A percentile compares a stretch with the other conserved stretches of the same genome.
Evolutionary conservation across 2,329 filamentous ascomycete species (phyloP).

Genomic region (Ceratocystis eucalypticola): DNA sequence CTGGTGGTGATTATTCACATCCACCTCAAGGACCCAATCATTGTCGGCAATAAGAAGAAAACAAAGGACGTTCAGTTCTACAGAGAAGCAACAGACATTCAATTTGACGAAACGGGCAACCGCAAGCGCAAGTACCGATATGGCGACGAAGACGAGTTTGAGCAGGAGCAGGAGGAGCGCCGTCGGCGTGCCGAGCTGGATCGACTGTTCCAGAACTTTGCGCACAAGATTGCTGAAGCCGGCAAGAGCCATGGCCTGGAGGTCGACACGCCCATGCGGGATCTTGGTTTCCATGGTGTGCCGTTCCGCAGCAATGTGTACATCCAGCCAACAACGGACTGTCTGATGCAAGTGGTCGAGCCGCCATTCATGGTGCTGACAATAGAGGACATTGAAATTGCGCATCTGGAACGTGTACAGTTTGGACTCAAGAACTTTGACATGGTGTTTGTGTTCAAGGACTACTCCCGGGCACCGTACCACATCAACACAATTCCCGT

Average conservation of each 20-base stretch:
- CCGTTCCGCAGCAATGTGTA: constrained; percentile 91
- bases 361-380: constrained; percentile 94
- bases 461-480: constrained; percentile 77
- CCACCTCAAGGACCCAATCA: constrained; percentile 93
- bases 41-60: constrained; percentile 95
- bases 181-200: constrained; percentile 83
- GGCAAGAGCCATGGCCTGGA: constrained; percentile 81
- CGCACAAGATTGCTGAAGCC: constrained; percentile 93
- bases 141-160: constrained; percentile 96
- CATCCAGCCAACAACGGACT: constrained; percentile 92
- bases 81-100: constrained; percentile 92
- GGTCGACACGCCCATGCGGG: constrained; percentile 92
- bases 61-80: constrained; percentile 98
- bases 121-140: constrained; percentile 95
- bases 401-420: constrained; percentile 87
- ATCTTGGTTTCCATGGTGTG: constrained; percentile 92
- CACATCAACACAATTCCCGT: constrained; percentile 98
- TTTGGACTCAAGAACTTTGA: constrained; percentile 99
- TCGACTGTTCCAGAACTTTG: constrained; percentile 88
- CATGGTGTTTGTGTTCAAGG: constrained; percentile 95
- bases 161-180: constrained; percentile 94
- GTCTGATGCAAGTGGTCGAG: constrained; percentile 90
- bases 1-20: constrained; percentile 97
- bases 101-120: constrained; percentile 97
- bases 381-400: constrained; percentile 88